phyloP scores from a whole-genome alignment of 1,284 basidiomycete genomes.

The Pisolithus thermaeus region DNA sequence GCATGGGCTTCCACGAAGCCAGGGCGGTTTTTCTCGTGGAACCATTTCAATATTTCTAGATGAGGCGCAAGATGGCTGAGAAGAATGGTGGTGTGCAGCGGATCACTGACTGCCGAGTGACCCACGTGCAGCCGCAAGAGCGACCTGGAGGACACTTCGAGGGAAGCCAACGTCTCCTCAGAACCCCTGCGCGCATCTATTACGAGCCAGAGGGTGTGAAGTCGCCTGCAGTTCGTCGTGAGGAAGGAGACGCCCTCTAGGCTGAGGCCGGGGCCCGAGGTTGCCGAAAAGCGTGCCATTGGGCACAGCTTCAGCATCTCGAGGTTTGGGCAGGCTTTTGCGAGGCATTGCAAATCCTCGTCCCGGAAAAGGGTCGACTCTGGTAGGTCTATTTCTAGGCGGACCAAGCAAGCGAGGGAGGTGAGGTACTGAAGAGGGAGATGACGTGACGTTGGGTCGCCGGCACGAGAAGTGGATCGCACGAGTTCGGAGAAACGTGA shows the following conservation, averaged over 20 bases:
- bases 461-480: conserved; percentile 57
- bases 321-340: conserved; percentile 58
- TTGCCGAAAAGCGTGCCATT: conserved; percentile 53
- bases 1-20: conserved; percentile 62
- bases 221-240: conserved; percentile 47
- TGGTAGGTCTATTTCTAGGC: conserved; percentile 69
- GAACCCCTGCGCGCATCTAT: conserved; percentile 51
- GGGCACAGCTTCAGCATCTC: conserved; percentile 63
- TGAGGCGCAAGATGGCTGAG: conserved; percentile 70
- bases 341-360: conserved; percentile 51
- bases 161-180: conserved; percentile 40
- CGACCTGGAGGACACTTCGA: conserved; percentile 51
- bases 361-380: conserved; percentile 62
- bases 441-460: conserved; percentile 47
- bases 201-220: conserved; percentile 61
- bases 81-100: conserved; percentile 60
- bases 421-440: conserved; percentile 57
- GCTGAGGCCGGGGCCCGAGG: conserved; percentile 43
- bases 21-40: conserved; percentile 66
- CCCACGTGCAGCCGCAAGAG: conserved; percentile 64
- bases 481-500: conserved; percentile 64
- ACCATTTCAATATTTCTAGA: conserved; percentile 63
- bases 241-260: conserved; percentile 57
- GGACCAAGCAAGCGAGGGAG: conserved; percentile 45
- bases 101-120: conserved; percentile 64